Percentiles rank a stretch among this genome's conserved stretches.
Conservation (phyloP, 495 filamentous ascomycete genomes). For the Chaetomidium leptoderma region DNA sequence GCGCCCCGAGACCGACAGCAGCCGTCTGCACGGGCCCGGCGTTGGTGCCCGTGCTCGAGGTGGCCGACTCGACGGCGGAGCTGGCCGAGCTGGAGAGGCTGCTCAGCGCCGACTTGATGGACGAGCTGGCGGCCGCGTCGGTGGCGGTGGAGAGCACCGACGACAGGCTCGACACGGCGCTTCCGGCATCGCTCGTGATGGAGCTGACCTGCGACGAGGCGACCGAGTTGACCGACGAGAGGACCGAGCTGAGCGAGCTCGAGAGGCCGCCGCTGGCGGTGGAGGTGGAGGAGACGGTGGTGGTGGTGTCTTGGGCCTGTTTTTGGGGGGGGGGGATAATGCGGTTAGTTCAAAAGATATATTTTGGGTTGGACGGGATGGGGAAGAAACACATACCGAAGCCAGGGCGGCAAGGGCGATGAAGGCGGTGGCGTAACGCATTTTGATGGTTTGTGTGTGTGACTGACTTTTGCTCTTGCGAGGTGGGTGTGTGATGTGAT, state of each 20-base stretch:
- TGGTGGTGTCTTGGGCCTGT: slow-evolving; percentile 26
- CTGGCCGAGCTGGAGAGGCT: slow-evolving; percentile 13
- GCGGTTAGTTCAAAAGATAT: slow-evolving; percentile 6
- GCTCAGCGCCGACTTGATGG: slow-evolving; percentile 22
- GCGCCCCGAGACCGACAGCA: slow-evolving; percentile 35
- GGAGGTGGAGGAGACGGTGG: slow-evolving; percentile 19
- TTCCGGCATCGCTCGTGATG: slow-evolving; percentile 22
- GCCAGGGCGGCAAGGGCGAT: slow-evolving; percentile 26
- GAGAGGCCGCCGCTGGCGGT: slow-evolving; percentile 17
- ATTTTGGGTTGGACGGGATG: neutral
- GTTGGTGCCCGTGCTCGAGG: neutral
- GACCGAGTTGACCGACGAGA: slow-evolving; percentile 19
- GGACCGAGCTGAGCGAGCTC: slow-evolving; percentile 17
- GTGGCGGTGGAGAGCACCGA: slow-evolving; percentile 30
- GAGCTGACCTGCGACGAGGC: slow-evolving; percentile 20
- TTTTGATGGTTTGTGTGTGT: slow-evolving; percentile 24
- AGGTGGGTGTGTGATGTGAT: neutral
- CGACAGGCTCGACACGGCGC: slow-evolving; percentile 13
- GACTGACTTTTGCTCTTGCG: neutral
- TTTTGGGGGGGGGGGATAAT: neutral
- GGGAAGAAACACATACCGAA: slow-evolving; percentile 20
- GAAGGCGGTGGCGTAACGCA: slow-evolving; percentile 28
- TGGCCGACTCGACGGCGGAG: neutral
- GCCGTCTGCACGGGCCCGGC: slow-evolving; percentile 29
- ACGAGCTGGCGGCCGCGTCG: slow-evolving; percentile 17